Percentiles rank a stretch among this genome's conserved stretches.
phyloP scores from a whole-genome alignment of 116 monocot genomes.

The Cymodocea nodosa region DNA sequence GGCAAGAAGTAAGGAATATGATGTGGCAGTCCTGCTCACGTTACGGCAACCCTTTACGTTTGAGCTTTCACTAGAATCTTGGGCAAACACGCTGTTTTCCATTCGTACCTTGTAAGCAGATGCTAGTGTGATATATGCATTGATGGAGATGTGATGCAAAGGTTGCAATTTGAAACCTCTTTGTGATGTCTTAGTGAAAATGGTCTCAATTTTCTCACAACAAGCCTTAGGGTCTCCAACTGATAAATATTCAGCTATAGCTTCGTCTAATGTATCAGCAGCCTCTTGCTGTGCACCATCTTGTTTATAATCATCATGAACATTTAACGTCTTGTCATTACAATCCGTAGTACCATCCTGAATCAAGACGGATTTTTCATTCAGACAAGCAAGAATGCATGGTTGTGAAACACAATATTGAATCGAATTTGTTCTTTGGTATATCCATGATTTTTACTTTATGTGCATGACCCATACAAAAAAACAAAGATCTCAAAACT shows the following conservation, averaged over 20 bases:
- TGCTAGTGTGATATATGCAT: constrained; percentile 45
- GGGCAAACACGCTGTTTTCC: not conserved
- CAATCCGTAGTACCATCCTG: not conserved
- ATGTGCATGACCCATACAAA: too few species aligned
- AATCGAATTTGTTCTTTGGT: not conserved
- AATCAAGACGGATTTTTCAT: not conserved
- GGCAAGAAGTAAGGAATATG: constrained; percentile 52
- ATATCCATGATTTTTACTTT: too few species aligned
- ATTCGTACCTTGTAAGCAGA: constrained; percentile 34
- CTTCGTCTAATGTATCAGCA: constrained; percentile 38
- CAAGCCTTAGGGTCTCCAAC: constrained; percentile 35
- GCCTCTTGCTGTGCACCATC: constrained; percentile 9
- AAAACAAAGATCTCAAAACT: too few species aligned
- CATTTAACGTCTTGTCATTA: not conserved
- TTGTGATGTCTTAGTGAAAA: constrained; percentile 27
- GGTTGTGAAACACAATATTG: not conserved
- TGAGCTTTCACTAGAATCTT: constrained; percentile 2
- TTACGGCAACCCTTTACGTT: constrained; percentile 11
- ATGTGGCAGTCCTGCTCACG: constrained; percentile 34
- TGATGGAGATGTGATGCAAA: constrained; percentile 52
- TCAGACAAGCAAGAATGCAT: not conserved
- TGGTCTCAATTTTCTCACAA: constrained; percentile 43
- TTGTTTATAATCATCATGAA: constrained; percentile 4
- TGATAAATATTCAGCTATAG: constrained; percentile 37
- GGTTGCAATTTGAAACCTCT: constrained; percentile 41